Evolutionary conservation across 768 basidiomycete species (phyloP).

Genomic region (Hygrophoropsis aurantiaca): DNA sequence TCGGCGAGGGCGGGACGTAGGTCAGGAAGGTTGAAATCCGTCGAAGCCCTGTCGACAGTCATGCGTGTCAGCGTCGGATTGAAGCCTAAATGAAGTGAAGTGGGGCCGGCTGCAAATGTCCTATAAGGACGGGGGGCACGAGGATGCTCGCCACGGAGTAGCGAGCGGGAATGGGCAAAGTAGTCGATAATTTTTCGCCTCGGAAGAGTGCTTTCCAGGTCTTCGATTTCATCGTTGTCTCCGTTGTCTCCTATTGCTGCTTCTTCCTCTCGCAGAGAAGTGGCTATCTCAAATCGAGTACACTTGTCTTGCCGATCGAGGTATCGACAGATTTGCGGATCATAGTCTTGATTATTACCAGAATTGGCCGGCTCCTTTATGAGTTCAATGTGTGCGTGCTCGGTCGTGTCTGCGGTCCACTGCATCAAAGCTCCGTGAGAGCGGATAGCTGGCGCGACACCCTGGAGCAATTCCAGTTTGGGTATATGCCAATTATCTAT

Average conservation of each 20-base stretch:
- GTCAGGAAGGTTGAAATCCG: constrained; percentile 21
- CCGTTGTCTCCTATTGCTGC: constrained; percentile 5
- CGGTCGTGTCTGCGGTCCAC: constrained; percentile 35
- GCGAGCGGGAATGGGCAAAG: neutral
- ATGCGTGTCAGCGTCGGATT: constrained; percentile 16
- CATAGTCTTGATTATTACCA: constrained; percentile 33
- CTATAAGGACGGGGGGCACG: constrained; percentile 7
- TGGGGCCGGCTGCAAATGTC: constrained; percentile 11
- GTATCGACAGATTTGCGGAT: constrained; percentile 32
- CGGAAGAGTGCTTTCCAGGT: neutral
- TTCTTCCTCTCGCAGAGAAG: constrained; percentile 12
- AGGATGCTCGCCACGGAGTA: neutral
- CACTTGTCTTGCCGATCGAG: constrained; percentile 32
- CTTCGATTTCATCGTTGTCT: neutral
- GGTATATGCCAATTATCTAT: constrained; percentile 35
- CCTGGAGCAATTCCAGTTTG: constrained; percentile 40
- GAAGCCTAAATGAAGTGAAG: constrained; percentile 22
- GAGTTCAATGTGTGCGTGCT: constrained; percentile 32
- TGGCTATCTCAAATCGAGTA: constrained; percentile 25
- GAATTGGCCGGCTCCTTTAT: constrained; percentile 30
- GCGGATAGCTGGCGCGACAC: constrained; percentile 27
- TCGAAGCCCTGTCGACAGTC: constrained; percentile 18
- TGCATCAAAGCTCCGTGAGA: constrained; percentile 31
- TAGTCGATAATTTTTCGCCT: neutral
- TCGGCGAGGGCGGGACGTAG: constrained; percentile 22